Conservation (phyloP, 129 eudicot genomes). For the Helianthus annuus region DNA sequence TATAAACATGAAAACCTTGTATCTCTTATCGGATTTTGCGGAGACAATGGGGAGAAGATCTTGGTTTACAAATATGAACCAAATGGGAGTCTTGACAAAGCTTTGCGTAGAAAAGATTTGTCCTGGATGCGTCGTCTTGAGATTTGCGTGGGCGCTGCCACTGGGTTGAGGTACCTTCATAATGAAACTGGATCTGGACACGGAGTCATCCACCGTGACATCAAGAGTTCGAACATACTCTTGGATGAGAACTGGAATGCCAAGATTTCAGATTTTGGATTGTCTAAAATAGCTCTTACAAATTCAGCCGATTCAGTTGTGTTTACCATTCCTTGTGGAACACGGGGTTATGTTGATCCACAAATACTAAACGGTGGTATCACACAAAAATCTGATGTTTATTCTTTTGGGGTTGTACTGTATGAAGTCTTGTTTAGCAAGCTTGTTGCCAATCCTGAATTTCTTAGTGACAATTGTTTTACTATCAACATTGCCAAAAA, state of each 20-base stretch:
- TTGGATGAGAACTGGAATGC: constrained; percentile 13
- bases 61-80: constrained; percentile 31
- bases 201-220: constrained; percentile 23
- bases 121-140: constrained; percentile 35
- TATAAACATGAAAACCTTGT: constrained; percentile 29
- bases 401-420: constrained; percentile 16
- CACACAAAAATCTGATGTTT: constrained; percentile 15
- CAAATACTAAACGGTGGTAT: neutral
- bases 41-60: constrained; percentile 24
- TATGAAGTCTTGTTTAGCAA: constrained; percentile 10
- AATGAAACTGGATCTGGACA: neutral
- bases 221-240: constrained; percentile 23
- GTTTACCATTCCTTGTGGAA: constrained; percentile 13
- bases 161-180: constrained; percentile 29
- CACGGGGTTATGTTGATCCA: constrained; percentile 21
- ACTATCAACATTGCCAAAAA: neutral
- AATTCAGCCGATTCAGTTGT: neutral
- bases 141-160: constrained; percentile 33
- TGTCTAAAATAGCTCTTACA: constrained; percentile 9
- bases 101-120: constrained; percentile 6
- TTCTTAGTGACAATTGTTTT: neutral
- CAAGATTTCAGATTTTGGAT: constrained; percentile 16
- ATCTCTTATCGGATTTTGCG: constrained; percentile 25
- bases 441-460: neutral
- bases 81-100: constrained; percentile 28